phyloP scores from a whole-genome alignment of 352 stramenopile genomes.

The Phytophthora capsici region DNA sequence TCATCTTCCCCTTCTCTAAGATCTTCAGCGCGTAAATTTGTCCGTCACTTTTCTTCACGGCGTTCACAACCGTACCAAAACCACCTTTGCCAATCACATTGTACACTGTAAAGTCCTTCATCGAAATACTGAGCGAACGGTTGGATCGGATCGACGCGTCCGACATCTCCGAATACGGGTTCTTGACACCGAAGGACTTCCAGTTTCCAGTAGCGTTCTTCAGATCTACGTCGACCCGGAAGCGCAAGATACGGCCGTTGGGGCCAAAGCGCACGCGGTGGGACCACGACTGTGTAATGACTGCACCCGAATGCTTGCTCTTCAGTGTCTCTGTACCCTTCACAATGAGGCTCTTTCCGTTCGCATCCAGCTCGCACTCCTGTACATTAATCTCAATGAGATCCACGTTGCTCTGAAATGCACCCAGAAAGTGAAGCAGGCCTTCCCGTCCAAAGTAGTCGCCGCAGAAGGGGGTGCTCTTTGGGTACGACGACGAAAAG shows the following conservation, averaged over 20 bases:
- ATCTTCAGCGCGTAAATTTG: conserved; percentile 93
- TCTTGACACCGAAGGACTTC: conserved; percentile 84
- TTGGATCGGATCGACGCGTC: conserved; percentile 84
- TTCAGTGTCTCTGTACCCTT: conserved; percentile 86
- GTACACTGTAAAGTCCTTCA: conserved; percentile 92
- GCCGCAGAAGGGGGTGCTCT: conserved; percentile 75
- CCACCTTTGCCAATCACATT: conserved; percentile 91
- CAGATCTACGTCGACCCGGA: conserved; percentile 80
- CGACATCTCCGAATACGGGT: conserved; percentile 80
- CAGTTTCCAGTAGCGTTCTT: conserved; percentile 75
- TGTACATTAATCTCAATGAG: conserved; percentile 81
- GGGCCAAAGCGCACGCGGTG: conserved; percentile 82
- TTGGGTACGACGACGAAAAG: conserved; percentile 85
- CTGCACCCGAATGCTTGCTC: conserved; percentile 72
- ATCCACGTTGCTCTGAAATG: conserved; percentile 82
- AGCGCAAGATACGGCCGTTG: conserved; percentile 82
- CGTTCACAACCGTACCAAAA: conserved; percentile 90
- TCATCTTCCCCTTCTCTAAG: conserved; percentile 91
- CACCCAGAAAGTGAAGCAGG: conserved; percentile 75
- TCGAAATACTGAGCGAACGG: conserved; percentile 85
- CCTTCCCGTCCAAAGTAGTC: conserved; percentile 90
- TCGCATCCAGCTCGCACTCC: conserved; percentile 62
- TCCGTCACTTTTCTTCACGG: conserved; percentile 90
- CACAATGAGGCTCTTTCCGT: conserved; percentile 74
- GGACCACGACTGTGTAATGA: conserved; percentile 80